phyloP scores from a whole-genome alignment of 495 filamentous ascomycete species.

The Jackrogersella multiformis region DNA sequence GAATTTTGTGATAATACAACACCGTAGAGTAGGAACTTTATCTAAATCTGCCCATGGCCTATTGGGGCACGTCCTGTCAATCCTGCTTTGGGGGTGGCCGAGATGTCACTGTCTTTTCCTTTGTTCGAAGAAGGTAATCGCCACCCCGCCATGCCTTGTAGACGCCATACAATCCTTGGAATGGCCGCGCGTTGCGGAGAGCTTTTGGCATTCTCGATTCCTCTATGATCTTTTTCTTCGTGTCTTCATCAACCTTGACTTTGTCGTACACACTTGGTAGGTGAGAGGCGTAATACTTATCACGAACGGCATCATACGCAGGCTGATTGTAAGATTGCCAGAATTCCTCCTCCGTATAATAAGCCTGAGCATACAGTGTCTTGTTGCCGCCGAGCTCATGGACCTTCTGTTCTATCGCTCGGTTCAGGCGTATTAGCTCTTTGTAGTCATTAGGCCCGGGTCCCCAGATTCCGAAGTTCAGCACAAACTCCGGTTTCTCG shows the following conservation, averaged over 20 bases:
- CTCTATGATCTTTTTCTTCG: slow-evolving; percentile 34
- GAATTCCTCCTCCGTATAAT: slow-evolving; percentile 65
- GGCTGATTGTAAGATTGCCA: slow-evolving; percentile 58
- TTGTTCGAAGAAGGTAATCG: slow-evolving; percentile 40
- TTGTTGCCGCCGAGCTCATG: slow-evolving; percentile 66
- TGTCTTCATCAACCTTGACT: slow-evolving; percentile 55
- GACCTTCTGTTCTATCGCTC: slow-evolving; percentile 67
- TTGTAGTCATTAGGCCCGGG: slow-evolving; percentile 41
- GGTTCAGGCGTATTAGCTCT: slow-evolving; percentile 60
- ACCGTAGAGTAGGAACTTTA: neutral
- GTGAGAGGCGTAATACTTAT: slow-evolving; percentile 54
- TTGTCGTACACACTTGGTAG: slow-evolving; percentile 65
- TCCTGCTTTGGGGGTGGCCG: neutral
- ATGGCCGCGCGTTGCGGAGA: slow-evolving; percentile 36
- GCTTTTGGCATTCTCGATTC: slow-evolving; percentile 37
- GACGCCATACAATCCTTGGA: slow-evolving; percentile 45
- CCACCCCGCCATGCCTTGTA: slow-evolving; percentile 47
- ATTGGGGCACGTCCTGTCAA: neutral
- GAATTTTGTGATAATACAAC: slow-evolving; percentile 12
- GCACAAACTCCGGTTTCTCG: slow-evolving; percentile 40
- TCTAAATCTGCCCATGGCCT: neutral
- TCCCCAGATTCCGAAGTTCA: slow-evolving; percentile 63
- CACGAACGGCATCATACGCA: slow-evolving; percentile 60
- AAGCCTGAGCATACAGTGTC: slow-evolving; percentile 63
- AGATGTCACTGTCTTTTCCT: neutral